Conservation (phyloP, 345 rosid species). For the Rhizophora mangle region DNA sequence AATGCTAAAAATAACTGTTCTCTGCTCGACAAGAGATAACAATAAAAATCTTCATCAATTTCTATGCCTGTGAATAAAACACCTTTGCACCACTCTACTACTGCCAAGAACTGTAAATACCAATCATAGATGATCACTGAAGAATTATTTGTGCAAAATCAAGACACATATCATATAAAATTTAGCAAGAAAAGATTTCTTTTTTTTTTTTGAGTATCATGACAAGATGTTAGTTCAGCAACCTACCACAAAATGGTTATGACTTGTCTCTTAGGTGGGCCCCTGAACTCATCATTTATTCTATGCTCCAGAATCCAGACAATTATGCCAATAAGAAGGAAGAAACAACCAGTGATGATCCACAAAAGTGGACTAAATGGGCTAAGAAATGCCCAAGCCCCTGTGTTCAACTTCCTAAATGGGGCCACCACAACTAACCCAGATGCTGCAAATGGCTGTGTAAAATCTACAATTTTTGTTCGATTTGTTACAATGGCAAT, state of each 20-base stretch:
- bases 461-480: constrained; percentile 80
- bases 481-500: constrained; percentile 81
- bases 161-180: too few relatives aligned
- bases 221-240: constrained; percentile 3
- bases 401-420: constrained; percentile 63
- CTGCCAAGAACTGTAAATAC: too few relatives aligned
- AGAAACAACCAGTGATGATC: constrained; percentile 64
- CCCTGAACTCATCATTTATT: constrained; percentile 88
- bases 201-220: not conserved
- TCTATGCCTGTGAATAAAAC: too few relatives aligned
- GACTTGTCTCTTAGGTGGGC: constrained; percentile 73
- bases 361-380: constrained; percentile 75
- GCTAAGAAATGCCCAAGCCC: constrained; percentile 91
- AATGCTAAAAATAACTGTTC: too few relatives aligned
- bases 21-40: too few relatives aligned
- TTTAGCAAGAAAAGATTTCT: too few relatives aligned
- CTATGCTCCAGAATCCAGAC: constrained; percentile 96
- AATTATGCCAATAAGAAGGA: constrained; percentile 69
- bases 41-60: too few relatives aligned
- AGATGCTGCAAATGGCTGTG: constrained; percentile 88
- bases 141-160: too few relatives aligned
- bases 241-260: constrained; percentile 83
- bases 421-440: constrained; percentile 91
- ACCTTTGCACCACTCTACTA: too few relatives aligned
- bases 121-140: too few relatives aligned